Evolutionary conservation across 2,329 filamentous ascomycete genomes (phyloP), one percentile per base, ranked within the genome.

Genomic region (Magnaporthales sp.): DNA sequence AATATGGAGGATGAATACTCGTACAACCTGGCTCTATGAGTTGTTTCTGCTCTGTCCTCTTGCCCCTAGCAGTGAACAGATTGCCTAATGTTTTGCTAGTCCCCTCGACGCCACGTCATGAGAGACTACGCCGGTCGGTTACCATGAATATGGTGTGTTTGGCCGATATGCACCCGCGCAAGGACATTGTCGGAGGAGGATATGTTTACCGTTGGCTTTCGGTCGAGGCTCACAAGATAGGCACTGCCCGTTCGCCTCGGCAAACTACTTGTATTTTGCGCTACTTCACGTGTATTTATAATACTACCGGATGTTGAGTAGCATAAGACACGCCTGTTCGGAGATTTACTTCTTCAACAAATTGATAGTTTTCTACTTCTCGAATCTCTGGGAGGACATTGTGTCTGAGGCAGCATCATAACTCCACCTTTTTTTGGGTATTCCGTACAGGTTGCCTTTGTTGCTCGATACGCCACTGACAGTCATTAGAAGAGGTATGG

Each of bases 1-100:
- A 90, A 90, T 72, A 89, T 90, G 85, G 87, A 90, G 79, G 87
- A 89, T 72, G 87, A 90, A 76, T 90, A 89, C 72, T 83, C 86
- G 62, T 90, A 90, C 76, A 89, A 89, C 75, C 77, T 90, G 70
- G 82, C 86, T 68, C 79, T 90, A 69, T 88, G 75, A 77, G 67
- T 56, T 30, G 29, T 30, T 30, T 56, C 38, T 65, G 7, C 51
- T 30, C 51, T 30, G 15, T 13, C 27, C 27, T 51, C 19, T 31
- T 46, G 51, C 29, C n/a, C 13, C 26, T 24, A 8, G 24, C 27
- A 15, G 22, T 38, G 51, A 30, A 29, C 54, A 19, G 29, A 31
- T 56, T 66, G 32, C 31, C 64, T 60, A 56, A 30, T 66, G 15
- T n/a, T 27, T 66, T 66, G 51, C 54, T 66, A 66, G 64, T 66